Evolutionary conservation across 805 yeast genomes (phyloP), one percentile per base, ranked within the genome.

Genomic region (Saccharomyces mikatae): DNA sequence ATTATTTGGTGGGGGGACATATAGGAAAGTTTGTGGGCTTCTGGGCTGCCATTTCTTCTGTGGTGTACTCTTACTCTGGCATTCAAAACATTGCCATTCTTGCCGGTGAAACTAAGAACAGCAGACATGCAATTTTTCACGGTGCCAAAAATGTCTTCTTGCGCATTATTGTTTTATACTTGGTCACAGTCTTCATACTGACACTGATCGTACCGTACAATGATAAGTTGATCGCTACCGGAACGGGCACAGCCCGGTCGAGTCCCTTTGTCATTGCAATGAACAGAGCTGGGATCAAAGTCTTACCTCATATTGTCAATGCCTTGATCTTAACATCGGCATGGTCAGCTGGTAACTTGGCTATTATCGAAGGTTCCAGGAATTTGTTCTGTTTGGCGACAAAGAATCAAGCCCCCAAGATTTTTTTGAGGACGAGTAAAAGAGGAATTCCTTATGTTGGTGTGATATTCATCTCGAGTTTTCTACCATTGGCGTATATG

Each of bases 141-240:
- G 83, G 82, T 21, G 77, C 81, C 59, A 76, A 71, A 51, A 73
- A 81, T 58, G 78, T 83, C 50, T 73, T 82, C 51, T 79, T 76
- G 69, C 80, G 82, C 68, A 77, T 83, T 62, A 75, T 71, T 60
- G 66, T 71, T 13, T 80, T 82, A 60, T 83, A 82, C 74, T 60
- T 81, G 52, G 68, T 75, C 29, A 76, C 83, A 41, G 77, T 78
- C 50, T 75, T 80, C 57, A 72, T 53, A 76, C 80, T 74, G 74
- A 82, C 62, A 86, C 80, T 53, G 77, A 83, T 21, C 76, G 78
- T 54, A 74, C 73, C 54, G 81, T 80, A 62, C 41, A 65, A 41
- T 71, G 75, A 48, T 57, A 74, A 32, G 27, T 69, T 53, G 76
- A 76, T 74, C 54, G 67, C 71, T 26, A 22, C 28, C 17, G 62